Conservation (phyloP, 129 eudicot genomes). For the Rutidosis leptorrhynchoides region DNA sequence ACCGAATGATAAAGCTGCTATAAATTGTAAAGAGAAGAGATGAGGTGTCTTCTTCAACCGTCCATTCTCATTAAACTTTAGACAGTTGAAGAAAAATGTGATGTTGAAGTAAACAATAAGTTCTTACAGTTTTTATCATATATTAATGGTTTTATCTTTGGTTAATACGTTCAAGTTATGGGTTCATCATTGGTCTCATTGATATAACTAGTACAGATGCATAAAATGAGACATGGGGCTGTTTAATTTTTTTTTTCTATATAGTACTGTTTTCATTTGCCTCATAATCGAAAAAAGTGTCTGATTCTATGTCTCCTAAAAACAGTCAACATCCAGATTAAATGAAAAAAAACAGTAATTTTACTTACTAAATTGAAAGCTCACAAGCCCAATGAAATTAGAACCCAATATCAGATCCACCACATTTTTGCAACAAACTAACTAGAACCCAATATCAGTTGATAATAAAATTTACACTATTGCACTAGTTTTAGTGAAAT, state of each 20-base stretch:
- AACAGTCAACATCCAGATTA: no score
- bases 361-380: no score
- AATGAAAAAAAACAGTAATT: no score
- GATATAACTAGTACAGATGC: not conserved
- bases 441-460: slow-evolving; percentile 24
- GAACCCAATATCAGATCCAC: slow-evolving; percentile 1
- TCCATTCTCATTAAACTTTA: not conserved
- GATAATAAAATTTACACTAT: not conserved
- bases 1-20: not conserved
- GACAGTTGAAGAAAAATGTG: not conserved
- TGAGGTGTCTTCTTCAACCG: not conserved
- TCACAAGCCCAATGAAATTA: slow-evolving; percentile 1
- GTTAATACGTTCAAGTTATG: not conserved
- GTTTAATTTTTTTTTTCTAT: no score
- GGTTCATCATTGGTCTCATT: not conserved
- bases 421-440: slow-evolving; percentile 23
- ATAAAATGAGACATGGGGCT: not conserved
- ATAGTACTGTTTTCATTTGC: no score
- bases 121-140: slow-evolving; percentile 9
- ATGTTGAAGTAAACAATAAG: not conserved
- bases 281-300: no score
- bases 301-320: no score
- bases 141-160: not conserved
- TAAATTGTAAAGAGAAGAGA: no score
- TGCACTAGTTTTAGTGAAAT: not conserved